Evolutionary conservation across 1,139 yeast species (phyloP).

Genomic region (Waltiozyma sp.): DNA sequence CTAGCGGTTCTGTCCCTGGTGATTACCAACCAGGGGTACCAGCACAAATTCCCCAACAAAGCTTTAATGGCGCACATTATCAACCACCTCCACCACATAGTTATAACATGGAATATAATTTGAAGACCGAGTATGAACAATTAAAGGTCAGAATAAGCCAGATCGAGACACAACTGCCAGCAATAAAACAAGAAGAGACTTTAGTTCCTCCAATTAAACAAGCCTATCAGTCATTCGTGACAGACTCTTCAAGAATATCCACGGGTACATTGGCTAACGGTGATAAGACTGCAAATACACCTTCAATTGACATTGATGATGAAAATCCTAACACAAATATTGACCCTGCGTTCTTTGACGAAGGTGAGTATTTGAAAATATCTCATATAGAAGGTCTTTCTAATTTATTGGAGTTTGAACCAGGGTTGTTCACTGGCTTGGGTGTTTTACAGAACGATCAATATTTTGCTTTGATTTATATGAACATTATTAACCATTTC

Average conservation of each 20-base stretch:
- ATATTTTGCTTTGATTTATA: conserved; percentile 7
- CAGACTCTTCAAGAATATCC: background rate
- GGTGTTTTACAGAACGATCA: conserved; percentile 12
- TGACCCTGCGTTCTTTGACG: conserved; percentile 15
- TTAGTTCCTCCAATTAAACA: background rate
- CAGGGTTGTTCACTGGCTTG: conserved; percentile 13
- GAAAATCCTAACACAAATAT: conserved; percentile 5
- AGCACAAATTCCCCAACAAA: too few relatives aligned
- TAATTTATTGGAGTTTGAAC: conserved; percentile 6
- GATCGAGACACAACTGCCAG: background rate
- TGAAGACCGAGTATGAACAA: conserved; percentile 8
- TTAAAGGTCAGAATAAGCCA: conserved; percentile 2
- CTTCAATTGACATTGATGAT: background rate
- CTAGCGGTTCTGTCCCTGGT: background rate
- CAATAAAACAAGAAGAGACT: background rate
- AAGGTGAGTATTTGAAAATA: conserved; percentile 11
- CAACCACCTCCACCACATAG: background rate
- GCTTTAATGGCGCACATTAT: too few relatives aligned
- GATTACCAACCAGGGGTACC: background rate
- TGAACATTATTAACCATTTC: conserved; percentile 1
- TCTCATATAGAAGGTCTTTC: conserved; percentile 9
- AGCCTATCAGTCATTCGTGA: background rate
- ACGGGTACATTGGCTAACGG: background rate
- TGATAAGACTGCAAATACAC: background rate
- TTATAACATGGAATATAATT: conserved; percentile 6